These are phyloP conservation scores for Cladosporium sp. DNA, from an alignment of 2,329 filamentous ascomycete genomes.

Conservation along the genomic window DNA sequence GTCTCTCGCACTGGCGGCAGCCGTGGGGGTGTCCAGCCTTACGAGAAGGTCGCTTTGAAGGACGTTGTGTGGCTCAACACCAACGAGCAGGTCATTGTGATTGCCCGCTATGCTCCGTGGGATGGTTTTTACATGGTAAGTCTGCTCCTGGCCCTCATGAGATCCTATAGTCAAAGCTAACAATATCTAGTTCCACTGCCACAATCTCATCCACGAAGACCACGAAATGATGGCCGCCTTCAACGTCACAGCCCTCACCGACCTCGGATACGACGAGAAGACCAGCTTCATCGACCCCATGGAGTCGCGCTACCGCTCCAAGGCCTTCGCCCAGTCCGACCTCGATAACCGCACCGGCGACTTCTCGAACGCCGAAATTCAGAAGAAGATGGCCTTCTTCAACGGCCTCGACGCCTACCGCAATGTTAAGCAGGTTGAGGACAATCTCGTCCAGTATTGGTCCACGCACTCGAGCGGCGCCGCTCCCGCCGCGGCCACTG, in stretches of 20 bases:
- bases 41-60: slow-evolving; percentile 54
- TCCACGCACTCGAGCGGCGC: not conserved
- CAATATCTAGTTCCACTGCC: slow-evolving; percentile 34
- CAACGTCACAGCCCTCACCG: slow-evolving; percentile 37
- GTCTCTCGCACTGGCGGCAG: slow-evolving; percentile 44
- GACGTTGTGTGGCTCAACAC: slow-evolving; percentile 54
- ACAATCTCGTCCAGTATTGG: slow-evolving; percentile 29
- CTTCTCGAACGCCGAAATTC: slow-evolving; percentile 21
- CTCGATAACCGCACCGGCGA: slow-evolving; percentile 15
- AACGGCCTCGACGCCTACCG: slow-evolving; percentile 31
- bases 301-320: slow-evolving; percentile 19
- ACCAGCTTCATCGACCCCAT: slow-evolving; percentile 25
- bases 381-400: slow-evolving; percentile 30
- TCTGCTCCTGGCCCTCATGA: slow-evolving; percentile 34
- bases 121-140: slow-evolving; percentile 45
- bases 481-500: not conserved
- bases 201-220: slow-evolving; percentile 44
- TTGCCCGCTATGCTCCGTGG: slow-evolving; percentile 51
- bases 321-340: slow-evolving; percentile 18
- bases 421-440: slow-evolving; percentile 22
- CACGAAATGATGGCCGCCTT: slow-evolving; percentile 43
- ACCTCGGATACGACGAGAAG: slow-evolving; percentile 29
- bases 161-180: too few species aligned
- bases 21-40: slow-evolving; percentile 37
- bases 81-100: slow-evolving; percentile 47